These are phyloP conservation scores for Corchorus olitorius DNA, from an alignment of 345 rosid species.

Conservation along the genomic window DNA sequence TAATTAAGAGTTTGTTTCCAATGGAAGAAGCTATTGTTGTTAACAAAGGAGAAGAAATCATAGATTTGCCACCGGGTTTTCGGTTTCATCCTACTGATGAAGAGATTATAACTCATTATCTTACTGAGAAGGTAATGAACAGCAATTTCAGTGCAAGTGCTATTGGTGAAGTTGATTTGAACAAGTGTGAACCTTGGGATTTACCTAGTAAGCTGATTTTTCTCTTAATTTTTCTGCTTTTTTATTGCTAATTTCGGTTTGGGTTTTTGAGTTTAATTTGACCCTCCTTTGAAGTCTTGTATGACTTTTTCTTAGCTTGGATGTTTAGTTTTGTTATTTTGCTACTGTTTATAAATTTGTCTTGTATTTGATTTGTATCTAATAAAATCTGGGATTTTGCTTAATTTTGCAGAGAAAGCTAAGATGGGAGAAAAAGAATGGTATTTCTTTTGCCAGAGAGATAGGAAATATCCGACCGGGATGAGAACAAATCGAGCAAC, in stretches of 20 bases:
- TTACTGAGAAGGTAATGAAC: conserved; percentile 57
- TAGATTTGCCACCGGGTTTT: conserved; percentile 83
- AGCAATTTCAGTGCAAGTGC: conserved; percentile 53
- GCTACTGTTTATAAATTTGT: background rate
- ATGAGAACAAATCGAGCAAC: conserved; percentile 97
- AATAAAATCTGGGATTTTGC: background rate
- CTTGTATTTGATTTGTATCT: background rate
- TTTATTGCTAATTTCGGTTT: too few relatives aligned
- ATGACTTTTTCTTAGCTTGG: background rate
- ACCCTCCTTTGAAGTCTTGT: background rate
- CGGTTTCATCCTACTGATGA: conserved; percentile 95
- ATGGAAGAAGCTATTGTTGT: conserved; percentile 65
- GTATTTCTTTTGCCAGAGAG: conserved; percentile 93
- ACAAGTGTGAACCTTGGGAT: conserved; percentile 97
- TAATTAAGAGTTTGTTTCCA: background rate
- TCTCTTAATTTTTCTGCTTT: background rate
- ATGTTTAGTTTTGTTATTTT: background rate
- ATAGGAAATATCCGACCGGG: conserved; percentile 95
- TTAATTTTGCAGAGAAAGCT: conserved; percentile 61
- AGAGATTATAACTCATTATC: conserved; percentile 77
- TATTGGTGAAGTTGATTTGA: conserved; percentile 80
- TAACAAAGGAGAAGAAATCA: conserved; percentile 57
- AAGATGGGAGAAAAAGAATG: conserved; percentile 97
- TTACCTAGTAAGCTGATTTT: conserved; percentile 68
- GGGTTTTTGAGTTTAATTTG: background rate